Evolutionary conservation across 2,329 filamentous ascomycete species (phyloP).

Genomic region (Botryotinia convoluta): DNA sequence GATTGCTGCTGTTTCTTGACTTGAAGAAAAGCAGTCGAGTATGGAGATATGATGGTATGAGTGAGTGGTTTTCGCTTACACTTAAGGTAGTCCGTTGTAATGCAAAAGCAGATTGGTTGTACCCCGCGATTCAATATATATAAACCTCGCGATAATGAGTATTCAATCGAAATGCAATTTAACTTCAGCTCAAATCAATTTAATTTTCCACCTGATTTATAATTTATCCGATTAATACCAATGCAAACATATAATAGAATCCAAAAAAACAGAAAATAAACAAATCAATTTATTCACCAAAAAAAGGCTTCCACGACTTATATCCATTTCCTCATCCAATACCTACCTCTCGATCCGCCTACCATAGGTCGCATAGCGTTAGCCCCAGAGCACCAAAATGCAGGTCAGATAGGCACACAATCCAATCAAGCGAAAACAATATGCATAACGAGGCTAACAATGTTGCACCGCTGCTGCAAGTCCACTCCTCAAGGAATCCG

Average conservation of each 20-base stretch:
- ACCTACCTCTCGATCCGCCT: not conserved
- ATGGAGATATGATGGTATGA: not conserved
- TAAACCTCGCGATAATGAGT: not conserved
- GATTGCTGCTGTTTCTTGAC: not conserved
- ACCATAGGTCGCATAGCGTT: not conserved
- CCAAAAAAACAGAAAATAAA: not conserved
- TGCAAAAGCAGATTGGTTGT: not conserved
- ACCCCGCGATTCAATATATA: not conserved
- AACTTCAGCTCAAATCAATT: not conserved
- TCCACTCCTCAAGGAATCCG: not conserved
- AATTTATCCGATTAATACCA: not conserved
- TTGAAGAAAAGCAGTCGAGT: not conserved
- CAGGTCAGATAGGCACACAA: slow-evolving; percentile 4
- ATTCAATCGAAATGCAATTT: not conserved
- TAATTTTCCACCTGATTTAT: not conserved
- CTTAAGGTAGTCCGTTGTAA: not conserved
- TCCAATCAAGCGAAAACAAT: not conserved
- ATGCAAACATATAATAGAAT: not conserved
- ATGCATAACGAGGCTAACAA: not conserved
- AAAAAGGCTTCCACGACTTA: not conserved
- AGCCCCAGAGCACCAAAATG: not conserved
- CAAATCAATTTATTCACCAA: not conserved
- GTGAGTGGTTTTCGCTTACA: not conserved
- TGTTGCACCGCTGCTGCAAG: slow-evolving; percentile 2
- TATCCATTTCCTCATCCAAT: not conserved